These are phyloP conservation scores for Hericium erinaceus DNA, from an alignment of 768 basidiomycete species.

Conservation along the genomic window DNA sequence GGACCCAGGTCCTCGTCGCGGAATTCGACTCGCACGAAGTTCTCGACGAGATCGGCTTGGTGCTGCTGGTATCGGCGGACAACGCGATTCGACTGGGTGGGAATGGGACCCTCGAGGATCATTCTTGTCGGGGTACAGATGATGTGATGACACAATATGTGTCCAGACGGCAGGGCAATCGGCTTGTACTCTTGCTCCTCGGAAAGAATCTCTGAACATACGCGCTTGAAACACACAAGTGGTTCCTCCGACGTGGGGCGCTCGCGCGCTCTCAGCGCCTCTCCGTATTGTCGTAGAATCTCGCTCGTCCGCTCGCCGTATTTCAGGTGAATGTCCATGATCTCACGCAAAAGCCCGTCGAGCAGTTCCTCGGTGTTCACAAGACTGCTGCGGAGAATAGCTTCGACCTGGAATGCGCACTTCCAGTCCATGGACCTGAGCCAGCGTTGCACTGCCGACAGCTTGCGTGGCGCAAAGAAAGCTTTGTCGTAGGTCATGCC, in stretches of 20 bases:
- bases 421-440: conserved; percentile 47
- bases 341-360: conserved; percentile 28
- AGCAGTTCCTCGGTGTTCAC: conserved; percentile 53
- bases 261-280: conserved; percentile 34
- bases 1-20: conserved; percentile 74
- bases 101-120: conserved; percentile 67
- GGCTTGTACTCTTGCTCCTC: background rate
- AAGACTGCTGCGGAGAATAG: conserved; percentile 51
- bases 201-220: conserved; percentile 17
- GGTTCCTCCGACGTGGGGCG: conserved; percentile 29
- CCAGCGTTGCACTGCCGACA: conserved; percentile 37
- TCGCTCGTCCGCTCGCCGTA: conserved; percentile 28
- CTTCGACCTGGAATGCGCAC: conserved; percentile 72
- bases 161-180: conserved; percentile 23
- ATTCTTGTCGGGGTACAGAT: conserved; percentile 70
- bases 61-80: conserved; percentile 46
- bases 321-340: conserved; percentile 33
- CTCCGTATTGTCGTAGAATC: conserved; percentile 46
- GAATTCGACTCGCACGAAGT: conserved; percentile 79
- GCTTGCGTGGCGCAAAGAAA: conserved; percentile 41
- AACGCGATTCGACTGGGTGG: conserved; percentile 71
- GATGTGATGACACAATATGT: conserved; percentile 64
- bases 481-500: conserved; percentile 35
- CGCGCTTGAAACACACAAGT: conserved; percentile 35
- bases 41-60: conserved; percentile 39